Evolutionary conservation across 805 yeast genomes (phyloP), one percentile per base, ranked within the genome.

Genomic region (Saccharomycopsis guyanensis): DNA sequence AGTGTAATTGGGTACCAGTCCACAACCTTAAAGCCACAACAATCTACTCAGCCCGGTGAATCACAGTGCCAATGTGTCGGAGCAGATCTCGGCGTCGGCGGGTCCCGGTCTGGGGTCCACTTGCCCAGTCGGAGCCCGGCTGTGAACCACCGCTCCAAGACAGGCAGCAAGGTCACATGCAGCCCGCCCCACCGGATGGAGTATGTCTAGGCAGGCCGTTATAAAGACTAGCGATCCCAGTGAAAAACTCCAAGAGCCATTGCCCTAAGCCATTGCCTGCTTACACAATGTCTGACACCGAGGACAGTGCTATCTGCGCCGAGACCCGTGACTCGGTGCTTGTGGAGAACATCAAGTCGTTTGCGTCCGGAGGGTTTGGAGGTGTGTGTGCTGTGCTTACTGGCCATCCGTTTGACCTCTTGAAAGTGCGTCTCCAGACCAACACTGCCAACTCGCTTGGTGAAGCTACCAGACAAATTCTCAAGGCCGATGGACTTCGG

Each of bases 331-430:
- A 25, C 23, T 42, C 45, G 18, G 42, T 44, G 3, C 50, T 63
- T 20, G 73, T 80, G 31, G 95, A 86, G 49, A 94, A 91, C 67
- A 68, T 82, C 55, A 87, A 89, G 60, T 86, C 96, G 1, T 78
- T 91, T 56, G 81, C 78, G 5, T 81, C 96, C 5, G 98, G 98
- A 37, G 98, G 97, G 19, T 84, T 91, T 49, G 97, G 98, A 53
- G 98, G 98, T 58, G 69, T 91, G 20, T 89, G 95, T 64, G 96
- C 97, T 2, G 97, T 91, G 13, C 58, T 88, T 24, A 86, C 96
- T 0, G 98, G 97, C 25, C 97, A 91, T 62, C 98, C 98, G 1
- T 91, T 91, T 61, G 98, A 93, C 62, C 73, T 91, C 55, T 76
- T 89, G 55, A 91, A 91, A 62, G 98, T 91, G 13, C 73, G 96